These are phyloP conservation scores for Pelargonium myrrhifolium DNA, from an alignment of 441 rosid species.

Conservation along the genomic window DNA sequence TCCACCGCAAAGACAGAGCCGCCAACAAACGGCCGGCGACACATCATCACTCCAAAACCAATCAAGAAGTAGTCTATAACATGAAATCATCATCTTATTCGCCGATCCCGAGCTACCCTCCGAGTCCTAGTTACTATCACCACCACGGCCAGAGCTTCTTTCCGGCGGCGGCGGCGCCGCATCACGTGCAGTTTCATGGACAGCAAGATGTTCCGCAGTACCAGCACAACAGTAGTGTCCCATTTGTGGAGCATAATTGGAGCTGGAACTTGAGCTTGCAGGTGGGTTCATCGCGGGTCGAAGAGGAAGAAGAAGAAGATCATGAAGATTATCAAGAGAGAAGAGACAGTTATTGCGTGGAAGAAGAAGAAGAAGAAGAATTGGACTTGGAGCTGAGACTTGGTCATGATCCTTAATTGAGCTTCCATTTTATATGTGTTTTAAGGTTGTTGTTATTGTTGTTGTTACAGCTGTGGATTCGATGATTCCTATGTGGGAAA, in stretches of 20 bases:
- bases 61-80: no score
- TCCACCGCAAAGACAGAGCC: constrained; percentile 39
- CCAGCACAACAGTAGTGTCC: neutral
- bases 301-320: constrained; percentile 12
- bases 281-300: constrained; percentile 19
- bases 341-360: constrained; percentile 6
- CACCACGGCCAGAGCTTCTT: no score
- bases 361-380: constrained; percentile 25
- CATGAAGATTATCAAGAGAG: constrained; percentile 9
- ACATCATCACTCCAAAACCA: neutral
- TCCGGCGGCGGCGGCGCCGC: no score
- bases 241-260: constrained; percentile 28
- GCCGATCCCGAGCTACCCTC: neutral
- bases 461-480: no score
- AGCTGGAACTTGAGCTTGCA: constrained; percentile 19
- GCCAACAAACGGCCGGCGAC: constrained; percentile 14
- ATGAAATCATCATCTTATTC: no score
- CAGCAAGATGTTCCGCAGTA: no score
- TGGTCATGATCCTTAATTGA: constrained; percentile 24
- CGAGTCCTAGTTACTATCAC: neutral
- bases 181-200: no score
- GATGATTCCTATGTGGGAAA: no score
- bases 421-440: no score
- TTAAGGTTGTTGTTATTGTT: no score
- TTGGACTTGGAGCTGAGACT: constrained; percentile 42